phyloP scores from a whole-genome alignment of 2,329 filamentous ascomycete species.

The Penicillium crustosum region DNA sequence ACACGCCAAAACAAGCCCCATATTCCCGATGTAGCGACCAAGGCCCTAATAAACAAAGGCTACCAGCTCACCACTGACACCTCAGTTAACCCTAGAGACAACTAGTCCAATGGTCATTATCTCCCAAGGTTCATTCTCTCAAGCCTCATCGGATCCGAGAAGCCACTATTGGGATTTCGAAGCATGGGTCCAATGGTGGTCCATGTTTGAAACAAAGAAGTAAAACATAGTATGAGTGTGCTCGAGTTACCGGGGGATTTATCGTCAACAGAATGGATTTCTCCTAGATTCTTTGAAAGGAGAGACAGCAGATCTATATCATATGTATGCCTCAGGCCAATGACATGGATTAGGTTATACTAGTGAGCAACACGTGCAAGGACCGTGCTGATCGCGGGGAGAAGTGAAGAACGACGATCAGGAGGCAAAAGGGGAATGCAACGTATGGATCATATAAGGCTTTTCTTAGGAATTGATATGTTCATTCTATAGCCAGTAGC shows the following conservation, averaged over 20 bases:
- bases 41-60: slow-evolving; percentile 3
- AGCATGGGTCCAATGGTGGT: background rate
- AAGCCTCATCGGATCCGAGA: background rate
- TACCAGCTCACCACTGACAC: background rate
- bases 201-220: slow-evolving; percentile 1
- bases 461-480: background rate
- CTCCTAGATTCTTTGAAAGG: background rate
- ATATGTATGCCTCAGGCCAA: background rate
- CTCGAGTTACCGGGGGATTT: background rate
- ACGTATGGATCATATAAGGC: background rate
- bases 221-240: background rate
- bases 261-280: background rate
- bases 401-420: slow-evolving; percentile 22
- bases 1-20: background rate
- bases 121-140: background rate
- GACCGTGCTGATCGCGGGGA: slow-evolving; percentile 24
- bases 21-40: background rate
- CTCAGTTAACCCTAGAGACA: background rate
- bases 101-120: background rate
- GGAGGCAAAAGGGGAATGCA: slow-evolving; percentile 18
- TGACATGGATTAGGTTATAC: slow-evolving; percentile 17
- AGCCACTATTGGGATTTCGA: background rate
- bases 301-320: background rate
- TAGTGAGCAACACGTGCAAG: slow-evolving; percentile 23
- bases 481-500: background rate